phyloP scores from a whole-genome alignment of 352 stramenopile genomes.

The Globisporangium solare region DNA sequence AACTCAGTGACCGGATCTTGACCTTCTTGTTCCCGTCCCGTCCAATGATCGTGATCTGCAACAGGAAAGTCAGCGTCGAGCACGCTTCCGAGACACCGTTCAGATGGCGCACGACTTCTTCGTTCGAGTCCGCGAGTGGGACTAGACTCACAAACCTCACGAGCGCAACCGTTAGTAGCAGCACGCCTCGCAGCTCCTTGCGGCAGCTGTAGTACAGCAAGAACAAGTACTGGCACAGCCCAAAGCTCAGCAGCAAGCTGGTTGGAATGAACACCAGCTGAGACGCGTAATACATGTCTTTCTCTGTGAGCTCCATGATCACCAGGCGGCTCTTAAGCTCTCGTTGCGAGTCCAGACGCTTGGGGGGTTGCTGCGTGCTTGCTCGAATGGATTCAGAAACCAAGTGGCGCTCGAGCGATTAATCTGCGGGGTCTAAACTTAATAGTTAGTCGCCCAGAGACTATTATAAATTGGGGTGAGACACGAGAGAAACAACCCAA shows the following conservation, averaged over 20 bases:
- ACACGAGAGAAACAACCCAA: too few relatives aligned
- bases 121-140: constrained; percentile 18
- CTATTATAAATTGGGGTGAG: too few relatives aligned
- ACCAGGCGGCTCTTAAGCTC: too few relatives aligned
- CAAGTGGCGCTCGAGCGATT: too few relatives aligned
- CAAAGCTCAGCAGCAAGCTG: not conserved
- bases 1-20: constrained; percentile 17
- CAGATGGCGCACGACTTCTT: constrained; percentile 13
- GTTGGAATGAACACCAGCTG: not conserved
- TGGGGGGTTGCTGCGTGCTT: too few relatives aligned
- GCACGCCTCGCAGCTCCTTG: constrained; percentile 8
- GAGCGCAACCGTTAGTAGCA: constrained; percentile 16
- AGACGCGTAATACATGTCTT: not conserved
- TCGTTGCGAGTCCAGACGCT: too few relatives aligned
- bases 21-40: constrained; percentile 23
- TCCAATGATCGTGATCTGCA: constrained; percentile 34
- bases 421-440: too few relatives aligned
- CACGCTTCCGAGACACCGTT: constrained; percentile 35
- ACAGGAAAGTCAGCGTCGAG: constrained; percentile 26
- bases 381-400: too few relatives aligned
- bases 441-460: too few relatives aligned
- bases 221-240: not conserved
- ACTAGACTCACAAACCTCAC: constrained; percentile 20
- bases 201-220: constrained; percentile 18
- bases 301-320: not conserved